These are phyloP conservation scores for Pythium oligandrum DNA, from an alignment of 352 stramenopile species.

Conservation along the genomic window DNA sequence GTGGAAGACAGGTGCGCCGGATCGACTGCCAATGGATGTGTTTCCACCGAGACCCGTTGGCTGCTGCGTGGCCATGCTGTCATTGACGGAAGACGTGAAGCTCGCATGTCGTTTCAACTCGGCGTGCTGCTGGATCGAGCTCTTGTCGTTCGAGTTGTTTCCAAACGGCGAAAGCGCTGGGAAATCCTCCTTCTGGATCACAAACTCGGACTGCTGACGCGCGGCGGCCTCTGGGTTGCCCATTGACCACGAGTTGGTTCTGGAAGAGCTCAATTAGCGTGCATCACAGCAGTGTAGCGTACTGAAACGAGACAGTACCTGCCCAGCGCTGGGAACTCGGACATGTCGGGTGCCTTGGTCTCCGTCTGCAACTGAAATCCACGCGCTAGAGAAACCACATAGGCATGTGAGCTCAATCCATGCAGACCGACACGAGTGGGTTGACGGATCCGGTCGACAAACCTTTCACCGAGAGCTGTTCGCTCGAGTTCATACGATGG, in stretches of 20 bases:
- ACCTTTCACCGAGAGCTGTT: slow-evolving; percentile 11
- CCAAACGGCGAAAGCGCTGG: slow-evolving; percentile 73
- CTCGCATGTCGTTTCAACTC: slow-evolving; percentile 67
- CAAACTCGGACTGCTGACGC: slow-evolving; percentile 62
- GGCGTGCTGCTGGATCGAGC: slow-evolving; percentile 25
- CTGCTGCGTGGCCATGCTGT: slow-evolving; percentile 50
- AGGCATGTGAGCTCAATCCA: not conserved
- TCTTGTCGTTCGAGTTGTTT: slow-evolving; percentile 43
- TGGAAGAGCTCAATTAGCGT: slow-evolving; percentile 8
- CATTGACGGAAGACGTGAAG: slow-evolving; percentile 62
- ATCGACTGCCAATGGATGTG: slow-evolving; percentile 57
- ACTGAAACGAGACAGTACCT: slow-evolving; percentile 2
- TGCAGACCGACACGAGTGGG: too few relatives aligned
- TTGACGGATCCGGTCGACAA: too few relatives aligned
- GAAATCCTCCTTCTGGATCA: slow-evolving; percentile 87
- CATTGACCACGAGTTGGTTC: slow-evolving; percentile 56
- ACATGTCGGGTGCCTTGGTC: slow-evolving; percentile 80
- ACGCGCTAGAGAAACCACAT: slow-evolving; percentile 25
- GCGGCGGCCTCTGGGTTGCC: slow-evolving; percentile 33
- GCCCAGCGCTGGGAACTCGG: slow-evolving; percentile 69
- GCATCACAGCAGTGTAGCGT: not conserved
- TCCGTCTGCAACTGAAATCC: slow-evolving; percentile 45
- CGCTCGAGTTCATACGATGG: slow-evolving; percentile 55
- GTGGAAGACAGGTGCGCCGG: not conserved
- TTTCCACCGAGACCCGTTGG: slow-evolving; percentile 34